These are phyloP conservation scores for Linnemannia exigua DNA, from an alignment of 192 early-diverging fungal genomes.

Conservation along the genomic window DNA sequence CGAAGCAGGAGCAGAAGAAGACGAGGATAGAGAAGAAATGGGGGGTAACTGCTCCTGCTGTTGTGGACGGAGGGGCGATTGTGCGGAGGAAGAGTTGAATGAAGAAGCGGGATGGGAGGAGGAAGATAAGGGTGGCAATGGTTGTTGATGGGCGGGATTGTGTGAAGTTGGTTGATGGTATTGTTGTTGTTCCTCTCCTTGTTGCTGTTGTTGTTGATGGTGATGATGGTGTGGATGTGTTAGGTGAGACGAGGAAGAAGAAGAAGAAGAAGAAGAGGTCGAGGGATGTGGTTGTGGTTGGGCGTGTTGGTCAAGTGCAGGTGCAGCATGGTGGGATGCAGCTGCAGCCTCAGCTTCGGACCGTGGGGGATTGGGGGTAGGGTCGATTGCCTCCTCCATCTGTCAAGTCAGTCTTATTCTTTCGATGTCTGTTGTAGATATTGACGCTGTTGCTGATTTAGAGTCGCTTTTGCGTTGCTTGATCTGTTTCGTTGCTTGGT, in stretches of 20 bases:
- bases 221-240: not conserved
- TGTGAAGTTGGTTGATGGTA: not conserved
- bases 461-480: too few species aligned
- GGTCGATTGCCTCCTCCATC: slow-evolving; percentile 10
- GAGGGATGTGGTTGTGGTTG: slow-evolving; percentile 10
- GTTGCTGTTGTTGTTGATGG: not conserved
- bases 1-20: too few species aligned
- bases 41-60: not conserved
- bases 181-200: not conserved
- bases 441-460: not conserved
- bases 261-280: not conserved
- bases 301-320: not conserved
- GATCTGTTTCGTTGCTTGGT: not conserved
- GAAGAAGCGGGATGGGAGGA: not conserved
- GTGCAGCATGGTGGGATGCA: slow-evolving; percentile 2
- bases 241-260: not conserved
- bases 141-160: not conserved
- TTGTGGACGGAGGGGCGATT: not conserved
- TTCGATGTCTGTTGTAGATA: not conserved
- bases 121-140: not conserved
- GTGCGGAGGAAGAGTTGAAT: not conserved
- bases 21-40: not conserved
- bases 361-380: slow-evolving; percentile 7
- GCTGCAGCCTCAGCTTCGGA: not conserved
- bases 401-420: not conserved